Percentiles rank a stretch among this genome's conserved stretches.
These are phyloP conservation scores for Acidiella bohemica DNA, from an alignment of 495 filamentous ascomycete genomes.

Conservation along the genomic window DNA sequence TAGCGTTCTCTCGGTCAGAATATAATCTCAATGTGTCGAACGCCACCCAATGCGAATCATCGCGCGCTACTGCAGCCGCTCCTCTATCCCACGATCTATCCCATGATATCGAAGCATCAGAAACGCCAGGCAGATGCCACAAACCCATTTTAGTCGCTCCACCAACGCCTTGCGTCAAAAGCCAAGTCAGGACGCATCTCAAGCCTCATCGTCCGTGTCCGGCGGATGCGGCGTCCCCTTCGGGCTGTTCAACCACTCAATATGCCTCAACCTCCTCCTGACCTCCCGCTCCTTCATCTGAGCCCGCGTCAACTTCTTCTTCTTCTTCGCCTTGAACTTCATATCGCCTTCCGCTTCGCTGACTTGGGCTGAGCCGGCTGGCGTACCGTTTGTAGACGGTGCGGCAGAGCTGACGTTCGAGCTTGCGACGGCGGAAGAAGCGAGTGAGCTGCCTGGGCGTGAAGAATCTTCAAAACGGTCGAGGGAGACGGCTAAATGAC, in stretches of 20 bases:
- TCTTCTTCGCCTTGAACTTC: slow-evolving; percentile 89
- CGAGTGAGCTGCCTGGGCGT: slow-evolving; percentile 46
- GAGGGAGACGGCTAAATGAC: slow-evolving; percentile 51
- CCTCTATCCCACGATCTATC: too few species aligned
- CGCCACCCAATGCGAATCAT: too few species aligned
- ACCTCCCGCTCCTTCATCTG: slow-evolving; percentile 89
- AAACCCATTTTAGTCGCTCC: too few species aligned
- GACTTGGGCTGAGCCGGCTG: slow-evolving; percentile 48
- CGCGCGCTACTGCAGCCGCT: too few species aligned
- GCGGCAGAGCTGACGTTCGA: slow-evolving; percentile 39
- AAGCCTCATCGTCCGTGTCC: slow-evolving; percentile 35
- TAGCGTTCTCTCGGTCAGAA: too few species aligned
- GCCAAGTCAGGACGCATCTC: too few species aligned
- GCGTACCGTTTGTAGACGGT: slow-evolving; percentile 43
- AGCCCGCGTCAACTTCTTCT: slow-evolving; percentile 97
- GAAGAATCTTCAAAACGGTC: slow-evolving; percentile 83
- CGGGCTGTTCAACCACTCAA: slow-evolving; percentile 75
- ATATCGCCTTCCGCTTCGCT: slow-evolving; percentile 71
- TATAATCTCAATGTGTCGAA: too few species aligned
- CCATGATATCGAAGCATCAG: too few species aligned
- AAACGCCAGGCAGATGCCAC: too few species aligned
- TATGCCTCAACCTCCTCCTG: slow-evolving; percentile 75
- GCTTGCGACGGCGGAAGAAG: slow-evolving; percentile 34
- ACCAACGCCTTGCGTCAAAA: too few species aligned
- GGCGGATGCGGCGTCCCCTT: slow-evolving; percentile 35